Conservation (phyloP, 2,329 filamentous ascomycete species). For the Rhinocladiella mackenziei region DNA sequence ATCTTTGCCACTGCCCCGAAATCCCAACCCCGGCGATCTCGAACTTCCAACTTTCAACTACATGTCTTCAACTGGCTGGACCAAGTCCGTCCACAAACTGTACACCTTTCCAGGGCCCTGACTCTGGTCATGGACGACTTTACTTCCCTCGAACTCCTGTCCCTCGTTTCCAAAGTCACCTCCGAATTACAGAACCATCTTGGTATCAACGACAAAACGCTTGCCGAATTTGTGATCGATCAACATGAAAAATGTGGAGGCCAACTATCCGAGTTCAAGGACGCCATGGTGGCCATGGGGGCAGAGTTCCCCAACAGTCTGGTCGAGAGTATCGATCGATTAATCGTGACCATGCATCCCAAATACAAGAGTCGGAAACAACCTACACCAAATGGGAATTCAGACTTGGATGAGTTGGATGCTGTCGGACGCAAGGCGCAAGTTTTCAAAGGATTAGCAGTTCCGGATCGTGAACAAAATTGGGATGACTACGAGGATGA, state of each 20-base stretch:
- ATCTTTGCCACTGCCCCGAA: no score
- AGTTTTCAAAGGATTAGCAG: slow-evolving; percentile 83
- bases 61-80: slow-evolving; percentile 2
- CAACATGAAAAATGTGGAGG: slow-evolving; percentile 70
- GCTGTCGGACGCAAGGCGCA: slow-evolving; percentile 68
- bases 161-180: slow-evolving; percentile 89
- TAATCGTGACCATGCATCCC: slow-evolving; percentile 86
- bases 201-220: slow-evolving; percentile 85
- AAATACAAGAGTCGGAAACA: slow-evolving; percentile 64
- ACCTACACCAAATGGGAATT: slow-evolving; percentile 36
- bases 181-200: slow-evolving; percentile 93
- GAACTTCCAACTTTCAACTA: not conserved
- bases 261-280: slow-evolving; percentile 68
- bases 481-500: slow-evolving; percentile 50
- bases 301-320: slow-evolving; percentile 82
- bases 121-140: slow-evolving; percentile 79
- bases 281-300: slow-evolving; percentile 68
- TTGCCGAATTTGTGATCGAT: slow-evolving; percentile 93
- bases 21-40: not conserved
- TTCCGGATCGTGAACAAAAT: slow-evolving; percentile 69
- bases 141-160: slow-evolving; percentile 83
- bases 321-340: slow-evolving; percentile 83
- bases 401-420: slow-evolving; percentile 41
- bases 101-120: not conserved
- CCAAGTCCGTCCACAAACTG: slow-evolving; percentile 1